A percentile compares a stretch with the other conserved stretches of the same genome.
These are phyloP conservation scores for Talaromyces borbonicus DNA, from an alignment of 495 filamentous ascomycete species.

Conservation along the genomic window DNA sequence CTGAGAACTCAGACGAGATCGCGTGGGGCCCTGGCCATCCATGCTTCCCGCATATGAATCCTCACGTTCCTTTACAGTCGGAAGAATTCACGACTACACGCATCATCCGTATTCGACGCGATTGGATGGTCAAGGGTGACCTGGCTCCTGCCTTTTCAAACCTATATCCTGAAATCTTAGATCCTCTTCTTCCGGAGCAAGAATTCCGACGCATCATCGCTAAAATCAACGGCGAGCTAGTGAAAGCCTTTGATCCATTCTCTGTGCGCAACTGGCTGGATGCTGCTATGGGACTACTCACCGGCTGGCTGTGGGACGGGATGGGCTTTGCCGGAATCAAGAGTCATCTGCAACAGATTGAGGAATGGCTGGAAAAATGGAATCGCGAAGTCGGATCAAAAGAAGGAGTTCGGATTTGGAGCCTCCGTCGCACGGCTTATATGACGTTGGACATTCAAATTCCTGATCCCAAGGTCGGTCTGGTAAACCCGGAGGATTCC, in stretches of 20 bases:
- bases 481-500: constrained; percentile 30
- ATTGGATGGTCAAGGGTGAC: constrained; percentile 86
- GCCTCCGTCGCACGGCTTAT: constrained; percentile 74
- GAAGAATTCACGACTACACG: constrained; percentile 65
- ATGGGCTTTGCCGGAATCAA: constrained; percentile 65
- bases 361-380: constrained; percentile 72
- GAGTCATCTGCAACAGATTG: constrained; percentile 51
- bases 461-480: constrained; percentile 63
- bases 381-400: constrained; percentile 53
- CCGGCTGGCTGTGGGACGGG: constrained; percentile 92
- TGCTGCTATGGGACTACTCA: constrained; percentile 62
- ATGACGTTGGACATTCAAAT: constrained; percentile 85
- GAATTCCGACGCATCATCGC: constrained; percentile 75
- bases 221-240: constrained; percentile 62
- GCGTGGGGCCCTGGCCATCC: constrained; percentile 83
- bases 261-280: constrained; percentile 63
- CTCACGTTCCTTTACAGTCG: constrained; percentile 72
- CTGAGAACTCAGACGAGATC: constrained; percentile 38
- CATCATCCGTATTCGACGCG: constrained; percentile 80
- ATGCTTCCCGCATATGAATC: constrained; percentile 87
- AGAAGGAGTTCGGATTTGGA: constrained; percentile 59
- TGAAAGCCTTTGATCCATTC: constrained; percentile 66
- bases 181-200: constrained; percentile 68
- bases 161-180: constrained; percentile 89
- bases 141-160: constrained; percentile 90